Evolutionary conservation across 2,329 filamentous ascomycete species (phyloP).

Genomic region (Trichoderma simmonsii): DNA sequence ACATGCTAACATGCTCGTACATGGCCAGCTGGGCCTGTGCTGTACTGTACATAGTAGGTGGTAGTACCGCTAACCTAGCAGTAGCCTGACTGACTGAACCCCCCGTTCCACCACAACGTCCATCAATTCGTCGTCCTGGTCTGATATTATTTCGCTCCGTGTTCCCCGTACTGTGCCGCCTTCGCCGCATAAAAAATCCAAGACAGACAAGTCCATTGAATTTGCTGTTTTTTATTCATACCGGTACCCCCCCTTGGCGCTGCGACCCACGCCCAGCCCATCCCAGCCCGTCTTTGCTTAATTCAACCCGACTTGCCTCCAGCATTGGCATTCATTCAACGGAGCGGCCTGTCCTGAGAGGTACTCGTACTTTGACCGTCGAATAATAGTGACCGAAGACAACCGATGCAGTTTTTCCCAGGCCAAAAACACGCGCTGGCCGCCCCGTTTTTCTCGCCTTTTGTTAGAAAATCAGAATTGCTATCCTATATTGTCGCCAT

Average conservation of each 20-base stretch:
- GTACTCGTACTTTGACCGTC: neutral
- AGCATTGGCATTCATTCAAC: neutral
- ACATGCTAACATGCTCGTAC: neutral
- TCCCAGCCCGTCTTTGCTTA: neutral
- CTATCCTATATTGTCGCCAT: constrained; percentile 26
- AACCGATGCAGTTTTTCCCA: constrained; percentile 1
- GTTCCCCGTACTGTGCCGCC: constrained; percentile 14
- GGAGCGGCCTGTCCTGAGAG: no score
- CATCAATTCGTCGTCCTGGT: neutral
- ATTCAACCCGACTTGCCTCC: neutral
- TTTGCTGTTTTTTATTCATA: neutral
- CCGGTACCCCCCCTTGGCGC: neutral
- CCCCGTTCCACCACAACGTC: neutral
- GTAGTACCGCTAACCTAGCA: neutral
- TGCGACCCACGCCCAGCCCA: constrained; percentile 5
- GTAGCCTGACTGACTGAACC: neutral
- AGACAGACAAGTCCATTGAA: neutral
- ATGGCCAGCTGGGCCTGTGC: neutral
- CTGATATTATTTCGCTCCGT: neutral
- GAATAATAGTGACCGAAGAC: neutral
- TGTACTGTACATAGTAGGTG: neutral
- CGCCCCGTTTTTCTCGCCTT: constrained; percentile 21
- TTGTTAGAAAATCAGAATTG: constrained; percentile 18
- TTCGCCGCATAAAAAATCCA: neutral
- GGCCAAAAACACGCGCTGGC: constrained; percentile 16